Percentiles rank a stretch among this genome's conserved stretches.
Conservation (phyloP, 148 eudicot species). For the Vaccinium corymbosum region DNA sequence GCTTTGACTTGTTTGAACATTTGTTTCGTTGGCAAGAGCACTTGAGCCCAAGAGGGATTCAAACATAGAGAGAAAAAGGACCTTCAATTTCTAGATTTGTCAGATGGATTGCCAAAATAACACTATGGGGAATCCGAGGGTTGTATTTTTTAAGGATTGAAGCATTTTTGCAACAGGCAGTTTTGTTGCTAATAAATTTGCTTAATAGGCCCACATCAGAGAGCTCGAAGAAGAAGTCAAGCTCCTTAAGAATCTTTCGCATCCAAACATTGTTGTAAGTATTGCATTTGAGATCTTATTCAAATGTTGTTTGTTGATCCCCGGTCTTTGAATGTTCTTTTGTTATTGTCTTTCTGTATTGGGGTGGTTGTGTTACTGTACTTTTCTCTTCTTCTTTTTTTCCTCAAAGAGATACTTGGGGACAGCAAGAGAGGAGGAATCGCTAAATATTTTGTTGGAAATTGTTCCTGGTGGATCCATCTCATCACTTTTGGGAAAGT, state of each 20-base stretch:
- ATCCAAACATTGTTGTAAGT: conserved; percentile 91
- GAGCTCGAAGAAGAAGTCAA: conserved; percentile 98
- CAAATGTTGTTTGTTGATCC: background rate
- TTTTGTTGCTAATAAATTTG: background rate
- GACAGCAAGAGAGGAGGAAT: conserved; percentile 85
- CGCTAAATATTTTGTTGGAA: conserved; percentile 80
- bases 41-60: background rate
- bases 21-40: background rate
- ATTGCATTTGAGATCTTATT: background rate
- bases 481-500: conserved; percentile 80
- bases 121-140: background rate
- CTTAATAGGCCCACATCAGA: conserved; percentile 68
- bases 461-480: conserved; percentile 98
- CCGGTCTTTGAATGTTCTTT: background rate
- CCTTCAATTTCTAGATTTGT: background rate
- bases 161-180: background rate
- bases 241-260: conserved; percentile 84
- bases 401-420: conserved; percentile 76
- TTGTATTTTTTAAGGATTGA: background rate
- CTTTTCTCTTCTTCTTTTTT: conserved; percentile 7
- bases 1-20: background rate
- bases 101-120: background rate
- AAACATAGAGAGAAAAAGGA: background rate
- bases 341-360: background rate
- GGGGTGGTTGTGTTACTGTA: conserved; percentile 15